Evolutionary conservation across 352 stramenopile genomes (phyloP), one percentile per base, ranked within the genome.

Genomic region (Pythium rhizo-oryzae): DNA sequence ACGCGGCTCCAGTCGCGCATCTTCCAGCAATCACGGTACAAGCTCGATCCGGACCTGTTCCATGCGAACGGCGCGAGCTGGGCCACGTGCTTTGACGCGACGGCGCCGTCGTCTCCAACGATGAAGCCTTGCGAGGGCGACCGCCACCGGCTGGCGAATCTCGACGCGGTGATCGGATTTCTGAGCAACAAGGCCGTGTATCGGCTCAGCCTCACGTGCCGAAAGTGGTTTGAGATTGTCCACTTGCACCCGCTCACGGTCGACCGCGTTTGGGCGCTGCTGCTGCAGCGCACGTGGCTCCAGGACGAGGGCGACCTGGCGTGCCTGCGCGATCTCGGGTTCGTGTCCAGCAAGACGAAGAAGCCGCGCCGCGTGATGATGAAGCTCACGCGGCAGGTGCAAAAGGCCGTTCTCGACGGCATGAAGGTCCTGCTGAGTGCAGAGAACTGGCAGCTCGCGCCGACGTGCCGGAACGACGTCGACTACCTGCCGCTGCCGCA

Each of bases 381-480:
- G 64, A 75, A 82, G 58, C 69, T 90, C 15, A 89, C 79, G 1
- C 73, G 76, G 3, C 79, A 88, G 55, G 52, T 87, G 0, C 74
- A 67, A 19, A 79, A 79, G 15, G 44, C 80, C 7, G 72, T 76
- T 37, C 53, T 87, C 11, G 80, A 89, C 6, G 84, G 83, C 52
- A 79, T 85, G 70, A 89, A 89, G 50, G 65, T 78, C 35, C 59
- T 91, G 13, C 49, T 82, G 3, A 76, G 65, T 12, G 13, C 65
- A 1, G 82, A 91, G 21, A 84, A 61, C 49, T 91, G 82, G 82
- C 80, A 87, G 50, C 37, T 91, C 61, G 82, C 82, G 1, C 63
- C 67, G 11, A 62, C 78, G 1, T 73, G 67, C 35, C 47, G 44
- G 8, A 33, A 60, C 11, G 54, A 69, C 25, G 11, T 53, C 25